These are phyloP conservation scores for Microsporum audouinii DNA, from an alignment of 2,329 filamentous ascomycete genomes.

Conservation along the genomic window DNA sequence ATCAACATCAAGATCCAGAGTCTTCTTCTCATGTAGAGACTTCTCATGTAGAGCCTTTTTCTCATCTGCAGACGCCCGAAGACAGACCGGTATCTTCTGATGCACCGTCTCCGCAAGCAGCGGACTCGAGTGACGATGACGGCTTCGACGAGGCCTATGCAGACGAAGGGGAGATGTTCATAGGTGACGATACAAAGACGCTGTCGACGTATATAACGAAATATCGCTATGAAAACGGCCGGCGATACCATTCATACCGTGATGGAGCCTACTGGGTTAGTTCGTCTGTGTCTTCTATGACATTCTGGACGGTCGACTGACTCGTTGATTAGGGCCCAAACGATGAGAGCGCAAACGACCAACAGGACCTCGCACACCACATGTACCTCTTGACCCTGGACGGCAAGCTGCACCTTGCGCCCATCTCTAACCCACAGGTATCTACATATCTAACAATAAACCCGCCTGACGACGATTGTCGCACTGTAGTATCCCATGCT, in stretches of 20 bases:
- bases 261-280: constrained; percentile 8
- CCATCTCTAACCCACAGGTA: constrained; percentile 15
- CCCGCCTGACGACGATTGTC: background rate
- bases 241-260: constrained; percentile 7
- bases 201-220: constrained; percentile 6
- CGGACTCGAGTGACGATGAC: constrained; percentile 1
- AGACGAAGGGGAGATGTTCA: background rate
- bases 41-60: too few relatives aligned
- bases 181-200: constrained; percentile 7
- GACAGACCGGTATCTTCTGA: background rate
- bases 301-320: background rate
- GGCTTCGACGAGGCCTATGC: background rate
- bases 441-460: background rate
- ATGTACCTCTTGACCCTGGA: constrained; percentile 20
- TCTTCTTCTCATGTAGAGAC: too few relatives aligned
- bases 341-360: constrained; percentile 18
- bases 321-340: constrained; percentile 16
- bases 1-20: background rate
- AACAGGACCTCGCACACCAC: constrained; percentile 20
- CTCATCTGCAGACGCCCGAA: background rate
- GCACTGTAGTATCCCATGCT: background rate
- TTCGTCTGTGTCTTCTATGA: background rate
- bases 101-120: background rate
- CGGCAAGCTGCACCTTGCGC: constrained; percentile 20
- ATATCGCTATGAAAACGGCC: constrained; percentile 9